Conservation (phyloP, 805 yeast species). For the Debaryomyces maramus region DNA sequence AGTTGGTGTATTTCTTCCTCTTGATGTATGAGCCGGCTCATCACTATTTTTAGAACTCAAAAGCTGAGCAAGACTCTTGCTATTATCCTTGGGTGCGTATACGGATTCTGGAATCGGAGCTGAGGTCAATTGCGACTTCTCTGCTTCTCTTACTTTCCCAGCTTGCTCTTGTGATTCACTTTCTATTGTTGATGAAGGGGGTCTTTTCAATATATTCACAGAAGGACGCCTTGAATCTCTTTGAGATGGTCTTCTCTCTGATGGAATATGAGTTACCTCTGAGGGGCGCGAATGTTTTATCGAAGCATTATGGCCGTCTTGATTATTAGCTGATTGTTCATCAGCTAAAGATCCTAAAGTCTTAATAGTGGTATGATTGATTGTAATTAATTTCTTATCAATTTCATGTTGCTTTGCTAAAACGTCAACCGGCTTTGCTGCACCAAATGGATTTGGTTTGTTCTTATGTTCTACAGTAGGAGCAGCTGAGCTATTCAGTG, state of each 20-base stretch:
- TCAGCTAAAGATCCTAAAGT: conserved; percentile 22
- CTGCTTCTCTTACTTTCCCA: neutral
- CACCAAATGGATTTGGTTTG: conserved; percentile 74
- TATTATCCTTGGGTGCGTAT: conserved; percentile 19
- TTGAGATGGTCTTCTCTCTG: conserved; percentile 6
- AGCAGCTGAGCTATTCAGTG: neutral
- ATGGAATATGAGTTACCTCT: neutral
- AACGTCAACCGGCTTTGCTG: conserved; percentile 84
- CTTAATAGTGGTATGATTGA: conserved; percentile 34
- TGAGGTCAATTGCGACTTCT: conserved; percentile 10
- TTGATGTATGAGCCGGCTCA: conserved; percentile 6
- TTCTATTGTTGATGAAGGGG: conserved; percentile 3
- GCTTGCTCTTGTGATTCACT: neutral
- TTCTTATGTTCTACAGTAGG: conserved; percentile 26
- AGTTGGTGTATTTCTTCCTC: conserved; percentile 17
- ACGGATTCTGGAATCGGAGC: conserved; percentile 20
- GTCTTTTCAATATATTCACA: conserved; percentile 20
- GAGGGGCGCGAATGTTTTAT: neutral
- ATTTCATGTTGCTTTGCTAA: conserved; percentile 62
- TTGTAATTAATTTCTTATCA: conserved; percentile 40
- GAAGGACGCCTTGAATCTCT: conserved; percentile 14
- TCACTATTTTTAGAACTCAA: conserved; percentile 24
- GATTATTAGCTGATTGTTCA: neutral
- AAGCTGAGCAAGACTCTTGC: conserved; percentile 40
- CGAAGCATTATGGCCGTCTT: neutral